Evolutionary conservation across 208 protist genomes (phyloP).

Genomic region (Leishmania guyanensis): DNA sequence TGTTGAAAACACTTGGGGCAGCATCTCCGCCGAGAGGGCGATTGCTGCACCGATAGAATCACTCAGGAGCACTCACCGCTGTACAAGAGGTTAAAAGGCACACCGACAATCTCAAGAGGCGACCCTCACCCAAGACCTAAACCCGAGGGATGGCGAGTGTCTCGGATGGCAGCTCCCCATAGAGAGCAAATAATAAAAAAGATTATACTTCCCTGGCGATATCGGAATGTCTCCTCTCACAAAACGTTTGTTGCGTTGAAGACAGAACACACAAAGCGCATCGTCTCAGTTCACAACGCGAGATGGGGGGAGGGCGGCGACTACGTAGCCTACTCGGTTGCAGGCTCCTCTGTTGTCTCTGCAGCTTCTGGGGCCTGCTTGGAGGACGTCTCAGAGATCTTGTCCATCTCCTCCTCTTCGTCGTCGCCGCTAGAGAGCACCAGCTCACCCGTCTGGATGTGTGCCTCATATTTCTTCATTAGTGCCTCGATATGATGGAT

Average conservation of each 20-base stretch:
- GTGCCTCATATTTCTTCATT: constrained; percentile 56
- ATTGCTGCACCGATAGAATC: background rate
- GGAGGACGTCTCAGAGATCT: background rate
- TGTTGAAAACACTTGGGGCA: background rate
- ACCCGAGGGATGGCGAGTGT: background rate
- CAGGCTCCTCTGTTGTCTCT: background rate
- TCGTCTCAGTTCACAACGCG: background rate
- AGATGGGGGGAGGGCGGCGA: background rate
- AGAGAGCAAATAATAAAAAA: background rate
- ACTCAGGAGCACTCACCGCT: background rate
- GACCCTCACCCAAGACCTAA: background rate
- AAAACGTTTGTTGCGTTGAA: background rate
- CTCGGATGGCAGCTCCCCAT: no score
- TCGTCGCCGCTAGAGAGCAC: constrained; percentile 73
- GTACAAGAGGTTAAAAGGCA: background rate
- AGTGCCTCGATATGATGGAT: constrained; percentile 49
- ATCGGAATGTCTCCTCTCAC: background rate
- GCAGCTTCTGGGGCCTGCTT: background rate
- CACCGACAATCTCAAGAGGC: background rate
- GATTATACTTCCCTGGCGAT: background rate
- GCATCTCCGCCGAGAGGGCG: background rate
- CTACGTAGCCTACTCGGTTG: background rate
- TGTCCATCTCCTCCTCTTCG: constrained; percentile 28
- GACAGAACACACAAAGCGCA: no score
- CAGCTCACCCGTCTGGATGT: constrained; percentile 43